phyloP scores from a whole-genome alignment of 2,329 filamentous ascomycete genomes.

The Sclerotinia borealis region DNA sequence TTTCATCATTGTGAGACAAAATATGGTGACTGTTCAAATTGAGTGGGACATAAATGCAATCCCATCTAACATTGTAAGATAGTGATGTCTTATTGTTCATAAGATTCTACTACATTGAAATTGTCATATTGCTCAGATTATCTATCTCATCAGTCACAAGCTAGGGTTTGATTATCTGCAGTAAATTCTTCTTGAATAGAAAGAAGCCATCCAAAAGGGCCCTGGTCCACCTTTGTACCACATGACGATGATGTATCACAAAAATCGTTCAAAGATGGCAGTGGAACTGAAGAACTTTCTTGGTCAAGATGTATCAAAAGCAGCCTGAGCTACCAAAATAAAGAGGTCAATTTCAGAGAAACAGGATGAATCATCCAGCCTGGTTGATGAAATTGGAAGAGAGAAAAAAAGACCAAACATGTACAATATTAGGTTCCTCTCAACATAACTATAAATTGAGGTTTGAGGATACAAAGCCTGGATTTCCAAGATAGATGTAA shows the following conservation, averaged over 20 bases:
- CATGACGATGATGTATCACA: neutral
- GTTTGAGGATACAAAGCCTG: neutral
- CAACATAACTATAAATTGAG: neutral
- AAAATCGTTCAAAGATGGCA: neutral
- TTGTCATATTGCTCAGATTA: neutral
- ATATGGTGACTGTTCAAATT: neutral
- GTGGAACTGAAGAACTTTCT: neutral
- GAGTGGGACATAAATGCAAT: neutral
- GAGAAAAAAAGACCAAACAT: neutral
- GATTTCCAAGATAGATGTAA: neutral
- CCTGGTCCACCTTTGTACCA: neutral
- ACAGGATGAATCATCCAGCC: neutral
- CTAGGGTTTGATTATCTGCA: neutral
- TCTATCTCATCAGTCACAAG: neutral
- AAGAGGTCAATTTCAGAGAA: neutral
- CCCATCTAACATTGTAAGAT: neutral
- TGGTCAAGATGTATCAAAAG: constrained; percentile 5
- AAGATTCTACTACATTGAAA: neutral
- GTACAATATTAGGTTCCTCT: neutral
- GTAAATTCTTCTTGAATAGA: neutral
- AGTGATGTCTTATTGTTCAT: neutral
- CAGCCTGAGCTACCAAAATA: neutral
- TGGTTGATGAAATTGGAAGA: neutral
- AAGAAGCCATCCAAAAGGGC: neutral
- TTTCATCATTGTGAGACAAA: neutral